A percentile compares a stretch with the other conserved stretches of the same genome.
Evolutionary conservation across 2,329 filamentous ascomycete species (phyloP).

Genomic region (Erysiphe neolycopersici): DNA sequence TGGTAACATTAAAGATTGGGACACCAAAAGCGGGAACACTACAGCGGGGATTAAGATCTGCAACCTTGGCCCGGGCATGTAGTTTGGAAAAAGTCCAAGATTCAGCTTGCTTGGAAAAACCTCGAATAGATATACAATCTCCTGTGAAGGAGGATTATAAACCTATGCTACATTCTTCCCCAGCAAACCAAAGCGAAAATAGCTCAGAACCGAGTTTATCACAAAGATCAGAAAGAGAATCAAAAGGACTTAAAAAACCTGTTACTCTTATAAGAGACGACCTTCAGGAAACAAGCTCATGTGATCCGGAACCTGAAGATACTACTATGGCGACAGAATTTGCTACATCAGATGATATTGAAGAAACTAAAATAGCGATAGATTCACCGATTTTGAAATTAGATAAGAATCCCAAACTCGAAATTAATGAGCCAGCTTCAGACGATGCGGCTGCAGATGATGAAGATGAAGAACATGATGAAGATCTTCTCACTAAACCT

Average conservation of each 20-base stretch:
- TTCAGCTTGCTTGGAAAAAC: constrained; percentile 7
- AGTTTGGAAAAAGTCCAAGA: constrained; percentile 8
- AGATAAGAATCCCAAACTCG: background rate
- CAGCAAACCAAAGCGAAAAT: constrained; percentile 29
- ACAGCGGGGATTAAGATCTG: constrained; percentile 9
- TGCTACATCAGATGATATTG: constrained; percentile 9
- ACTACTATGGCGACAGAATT: constrained; percentile 8
- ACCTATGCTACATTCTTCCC: constrained; percentile 30
- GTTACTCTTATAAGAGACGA: constrained; percentile 14
- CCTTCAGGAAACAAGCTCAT: constrained; percentile 11
- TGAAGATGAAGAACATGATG: constrained; percentile 12
- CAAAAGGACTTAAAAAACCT: constrained; percentile 12
- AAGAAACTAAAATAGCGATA: constrained; percentile 2
- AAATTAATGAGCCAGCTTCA: background rate
- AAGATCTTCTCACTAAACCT: constrained; percentile 17
- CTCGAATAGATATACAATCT: constrained; percentile 11
- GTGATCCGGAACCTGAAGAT: constrained; percentile 8
- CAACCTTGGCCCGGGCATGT: constrained; percentile 8
- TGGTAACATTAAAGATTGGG: constrained; percentile 11
- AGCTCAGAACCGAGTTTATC: constrained; percentile 24
- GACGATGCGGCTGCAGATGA: constrained; percentile 2
- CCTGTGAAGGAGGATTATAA: constrained; percentile 23
- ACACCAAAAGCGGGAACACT: constrained; percentile 7
- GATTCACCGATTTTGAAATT: constrained; percentile 1
- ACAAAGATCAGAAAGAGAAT: constrained; percentile 8